Percentiles rank a stretch among this genome's conserved stretches.
These are phyloP conservation scores for Malassezia caprae DNA, from an alignment of 1,284 basidiomycete species.

Conservation along the genomic window DNA sequence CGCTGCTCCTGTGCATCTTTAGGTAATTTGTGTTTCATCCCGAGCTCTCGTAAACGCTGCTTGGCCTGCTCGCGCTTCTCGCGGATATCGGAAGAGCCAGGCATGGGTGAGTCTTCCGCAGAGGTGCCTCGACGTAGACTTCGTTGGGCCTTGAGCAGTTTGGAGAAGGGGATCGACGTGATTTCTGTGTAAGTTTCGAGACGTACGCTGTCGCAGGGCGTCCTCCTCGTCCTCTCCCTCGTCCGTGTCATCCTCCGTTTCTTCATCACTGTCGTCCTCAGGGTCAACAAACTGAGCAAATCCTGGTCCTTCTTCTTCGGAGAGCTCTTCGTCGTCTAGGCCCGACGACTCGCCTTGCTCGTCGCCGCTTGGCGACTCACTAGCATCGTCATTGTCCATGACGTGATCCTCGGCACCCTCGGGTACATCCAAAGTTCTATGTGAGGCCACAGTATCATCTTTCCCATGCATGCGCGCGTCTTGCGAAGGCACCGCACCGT, in stretches of 20 bases:
- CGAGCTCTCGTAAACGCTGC: slow-evolving; percentile 10
- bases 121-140: slow-evolving; percentile 1
- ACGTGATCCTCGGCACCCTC: background rate
- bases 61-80: slow-evolving; percentile 22
- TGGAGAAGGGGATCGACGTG: slow-evolving; percentile 5
- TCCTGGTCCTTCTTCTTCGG: slow-evolving; percentile 5
- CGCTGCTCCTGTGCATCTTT: background rate
- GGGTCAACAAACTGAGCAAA: slow-evolving; percentile 42
- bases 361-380: background rate
- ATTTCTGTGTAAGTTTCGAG: slow-evolving; percentile 2
- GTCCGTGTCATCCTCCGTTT: slow-evolving; percentile 21
- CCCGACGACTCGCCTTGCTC: background rate
- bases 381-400: background rate
- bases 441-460: background rate
- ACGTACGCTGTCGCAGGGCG: slow-evolving; percentile 1
- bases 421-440: background rate
- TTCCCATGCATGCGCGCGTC: background rate
- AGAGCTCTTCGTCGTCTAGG: background rate
- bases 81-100: slow-evolving; percentile 19
- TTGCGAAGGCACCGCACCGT: background rate
- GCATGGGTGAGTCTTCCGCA: slow-evolving; percentile 1
- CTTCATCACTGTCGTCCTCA: slow-evolving; percentile 47
- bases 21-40: background rate
- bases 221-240: slow-evolving; percentile 46
- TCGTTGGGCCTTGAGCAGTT: slow-evolving; percentile 17